Evolutionary conservation across 257 asterid genomes (phyloP), one percentile per base, ranked within the genome.

Genomic region (Salvia splendens): DNA sequence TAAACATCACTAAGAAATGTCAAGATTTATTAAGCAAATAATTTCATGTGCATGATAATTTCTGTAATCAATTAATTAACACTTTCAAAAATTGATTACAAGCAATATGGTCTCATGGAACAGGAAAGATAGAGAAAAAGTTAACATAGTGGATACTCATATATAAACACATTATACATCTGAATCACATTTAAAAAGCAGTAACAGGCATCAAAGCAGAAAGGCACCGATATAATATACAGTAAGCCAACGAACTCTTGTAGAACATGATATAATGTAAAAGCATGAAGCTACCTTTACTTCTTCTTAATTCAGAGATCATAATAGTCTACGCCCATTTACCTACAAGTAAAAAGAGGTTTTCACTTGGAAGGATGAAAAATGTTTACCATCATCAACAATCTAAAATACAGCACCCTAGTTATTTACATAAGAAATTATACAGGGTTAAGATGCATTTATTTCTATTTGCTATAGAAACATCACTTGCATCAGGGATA

Each of bases 341-440:
- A 83, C 96, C 97, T 93, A 89, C 97, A 93, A 89, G 89, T 72
- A 84, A 86, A 83, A 85, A 87, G 86, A 87, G 73, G 78, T 78
- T 71, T 83, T 87, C 83, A 89, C 85, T 86, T 84, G 91, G 96
- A 74, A 82, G 87, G 79, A 81, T 78, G 87, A 89, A 86, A 79
- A 82, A 58, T 68, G 72, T 77, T 24, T 71, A 80, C 85, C 73
- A 70, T 72, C 64, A 83, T 72, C 66, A 83, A 75, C 74, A 82
- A 77, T 72, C 85, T 65, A 57, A 74, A 73, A 83, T 60, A 78
- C 70, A 80, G 46, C 77, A 77, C 53, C 75, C 79, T 57, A 61
- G 71, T 75, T 48, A 59, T 59, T 57, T 40, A 73, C 48, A 65
- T 41, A 51, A 53, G 42, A 62, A 30, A 30, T 16, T 50, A 51